These are phyloP conservation scores for Sporormia fimetaria DNA, from an alignment of 495 filamentous ascomycete genomes.

Conservation along the genomic window DNA sequence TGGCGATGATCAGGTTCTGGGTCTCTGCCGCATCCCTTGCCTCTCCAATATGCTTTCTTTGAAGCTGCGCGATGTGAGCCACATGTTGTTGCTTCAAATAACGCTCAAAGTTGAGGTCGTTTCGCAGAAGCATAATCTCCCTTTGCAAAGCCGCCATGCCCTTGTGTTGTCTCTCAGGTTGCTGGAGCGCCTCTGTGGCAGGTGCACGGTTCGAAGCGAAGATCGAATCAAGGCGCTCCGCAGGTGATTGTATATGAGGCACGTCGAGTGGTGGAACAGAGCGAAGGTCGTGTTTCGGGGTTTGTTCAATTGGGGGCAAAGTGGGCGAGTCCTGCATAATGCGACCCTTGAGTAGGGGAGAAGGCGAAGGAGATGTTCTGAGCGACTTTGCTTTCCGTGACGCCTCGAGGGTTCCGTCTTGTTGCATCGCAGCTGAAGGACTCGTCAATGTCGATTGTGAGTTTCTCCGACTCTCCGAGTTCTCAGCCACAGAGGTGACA, in stretches of 20 bases:
- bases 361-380: constrained; percentile 18
- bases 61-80: constrained; percentile 59
- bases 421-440: constrained; percentile 22
- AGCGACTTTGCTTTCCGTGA: constrained; percentile 20
- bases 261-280: constrained; percentile 1
- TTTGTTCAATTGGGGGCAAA: constrained; percentile 33
- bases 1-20: constrained; percentile 60
- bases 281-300: constrained; percentile 8
- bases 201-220: too few relatives aligned
- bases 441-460: constrained; percentile 39
- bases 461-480: constrained; percentile 34
- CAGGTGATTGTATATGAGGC: background rate
- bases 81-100: constrained; percentile 68
- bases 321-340: constrained; percentile 48
- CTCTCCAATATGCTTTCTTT: constrained; percentile 54
- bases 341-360: constrained; percentile 16
- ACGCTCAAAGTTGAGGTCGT: constrained; percentile 65
- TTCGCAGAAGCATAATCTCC: constrained; percentile 54
- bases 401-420: constrained; percentile 15
- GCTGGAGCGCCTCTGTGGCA: constrained; percentile 13
- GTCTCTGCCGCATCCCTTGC: constrained; percentile 63
- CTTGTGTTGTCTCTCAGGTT: constrained; percentile 19
- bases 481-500: constrained; percentile 13
- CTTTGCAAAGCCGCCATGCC: constrained; percentile 50
- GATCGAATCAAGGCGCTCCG: constrained; percentile 22